Conservation (phyloP, 1,139 yeast species). For the Candida tetrigidarum region DNA sequence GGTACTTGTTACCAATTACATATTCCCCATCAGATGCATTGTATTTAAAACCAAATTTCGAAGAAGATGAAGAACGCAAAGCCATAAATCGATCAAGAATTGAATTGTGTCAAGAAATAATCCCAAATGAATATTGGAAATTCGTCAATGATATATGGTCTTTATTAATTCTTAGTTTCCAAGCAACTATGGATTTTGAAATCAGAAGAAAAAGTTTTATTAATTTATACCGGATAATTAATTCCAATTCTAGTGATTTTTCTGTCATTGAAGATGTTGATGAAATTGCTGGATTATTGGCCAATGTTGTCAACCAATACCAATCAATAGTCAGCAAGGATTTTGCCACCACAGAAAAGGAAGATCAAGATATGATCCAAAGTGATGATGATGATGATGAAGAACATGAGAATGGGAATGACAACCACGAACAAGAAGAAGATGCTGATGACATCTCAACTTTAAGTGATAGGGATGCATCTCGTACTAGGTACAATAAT, state of each 20-base stretch:
- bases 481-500: background rate
- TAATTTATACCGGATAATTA: conserved; percentile 57
- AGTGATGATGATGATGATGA: conserved; percentile 15
- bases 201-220: conserved; percentile 65
- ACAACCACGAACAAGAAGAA: conserved; percentile 15
- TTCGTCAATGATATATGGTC: conserved; percentile 61
- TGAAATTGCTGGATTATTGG: conserved; percentile 53
- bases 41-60: conserved; percentile 30
- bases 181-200: conserved; percentile 73
- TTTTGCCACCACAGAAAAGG: conserved; percentile 11
- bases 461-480: background rate
- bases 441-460: conserved; percentile 13
- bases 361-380: conserved; percentile 15
- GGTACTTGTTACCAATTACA: conserved; percentile 57
- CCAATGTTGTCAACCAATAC: conserved; percentile 73
- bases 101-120: conserved; percentile 24
- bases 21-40: conserved; percentile 36
- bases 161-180: conserved; percentile 69
- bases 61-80: conserved; percentile 28
- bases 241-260: conserved; percentile 28
- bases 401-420: conserved; percentile 13
- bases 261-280: conserved; percentile 27
- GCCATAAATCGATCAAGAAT: conserved; percentile 33
- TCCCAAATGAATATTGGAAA: conserved; percentile 32
- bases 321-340: conserved; percentile 31